These are phyloP conservation scores for Ustilago curta DNA, from an alignment of 1,284 basidiomycete genomes.

Conservation along the genomic window DNA sequence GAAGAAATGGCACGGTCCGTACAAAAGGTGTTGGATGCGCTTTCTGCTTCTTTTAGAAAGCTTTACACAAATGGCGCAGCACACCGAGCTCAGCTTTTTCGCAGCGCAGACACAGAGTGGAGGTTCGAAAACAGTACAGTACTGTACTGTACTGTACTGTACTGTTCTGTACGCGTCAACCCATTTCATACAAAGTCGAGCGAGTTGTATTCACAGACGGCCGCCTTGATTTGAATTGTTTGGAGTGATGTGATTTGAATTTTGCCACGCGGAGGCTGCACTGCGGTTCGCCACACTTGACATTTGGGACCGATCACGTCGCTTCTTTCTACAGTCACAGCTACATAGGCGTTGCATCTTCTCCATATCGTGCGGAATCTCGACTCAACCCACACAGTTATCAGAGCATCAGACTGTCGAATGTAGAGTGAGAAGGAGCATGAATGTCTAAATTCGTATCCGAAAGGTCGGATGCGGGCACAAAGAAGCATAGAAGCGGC, in stretches of 20 bases:
- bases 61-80: neutral
- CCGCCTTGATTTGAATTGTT: no score
- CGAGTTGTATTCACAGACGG: neutral
- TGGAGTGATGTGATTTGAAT: neutral
- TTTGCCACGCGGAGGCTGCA: neutral
- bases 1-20: no score
- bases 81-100: neutral
- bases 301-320: conserved; percentile 9
- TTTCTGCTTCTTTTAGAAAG: neutral
- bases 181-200: neutral
- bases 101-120: conserved; percentile 5
- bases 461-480: no score
- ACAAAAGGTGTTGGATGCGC: no score
- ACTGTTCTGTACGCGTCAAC: conserved; percentile 31
- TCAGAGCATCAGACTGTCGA: neutral
- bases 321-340: neutral
- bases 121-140: conserved; percentile 12
- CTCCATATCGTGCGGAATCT: neutral
- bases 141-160: no score
- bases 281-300: conserved; percentile 1
- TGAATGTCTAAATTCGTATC: neutral
- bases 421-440: neutral
- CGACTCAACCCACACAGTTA: no score
- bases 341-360: neutral
- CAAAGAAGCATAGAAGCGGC: no score